phyloP scores from a whole-genome alignment of 1,284 basidiomycete species.

The Ceratobasidium sp. region DNA sequence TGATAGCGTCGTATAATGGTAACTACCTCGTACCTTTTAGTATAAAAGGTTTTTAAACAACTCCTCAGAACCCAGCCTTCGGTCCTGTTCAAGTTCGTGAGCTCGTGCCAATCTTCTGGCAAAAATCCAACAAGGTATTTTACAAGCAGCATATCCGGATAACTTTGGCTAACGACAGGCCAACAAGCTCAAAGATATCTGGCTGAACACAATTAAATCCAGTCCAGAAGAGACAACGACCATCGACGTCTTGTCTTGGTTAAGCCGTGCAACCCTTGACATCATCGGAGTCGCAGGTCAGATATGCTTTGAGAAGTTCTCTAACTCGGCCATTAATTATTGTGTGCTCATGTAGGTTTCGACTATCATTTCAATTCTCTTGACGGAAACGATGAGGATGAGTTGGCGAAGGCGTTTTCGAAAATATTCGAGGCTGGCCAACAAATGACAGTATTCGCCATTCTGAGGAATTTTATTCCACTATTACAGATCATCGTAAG shows the following conservation, averaged over 20 bases:
- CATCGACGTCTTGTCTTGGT: conserved; percentile 58
- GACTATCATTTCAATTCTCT: conserved; percentile 53
- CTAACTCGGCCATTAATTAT: background rate
- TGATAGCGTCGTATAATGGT: conserved; percentile 42
- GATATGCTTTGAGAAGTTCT: background rate
- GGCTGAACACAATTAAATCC: conserved; percentile 35
- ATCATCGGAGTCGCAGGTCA: conserved; percentile 60
- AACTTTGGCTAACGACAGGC: background rate
- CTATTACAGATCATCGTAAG: conserved; percentile 10
- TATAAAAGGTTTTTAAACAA: background rate
- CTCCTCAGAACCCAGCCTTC: conserved; percentile 47
- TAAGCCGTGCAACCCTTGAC: conserved; percentile 59
- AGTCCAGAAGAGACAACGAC: conserved; percentile 24
- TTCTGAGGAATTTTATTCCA: conserved; percentile 3
- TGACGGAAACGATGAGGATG: conserved; percentile 48
- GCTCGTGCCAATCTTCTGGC: conserved; percentile 43
- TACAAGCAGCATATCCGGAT: background rate
- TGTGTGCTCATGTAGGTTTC: conserved; percentile 6
- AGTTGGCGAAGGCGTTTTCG: conserved; percentile 54
- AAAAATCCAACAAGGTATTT: conserved; percentile 44
- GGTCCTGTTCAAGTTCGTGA: conserved; percentile 42
- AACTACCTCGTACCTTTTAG: background rate
- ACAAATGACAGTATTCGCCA: background rate
- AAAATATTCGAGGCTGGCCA: conserved; percentile 49
- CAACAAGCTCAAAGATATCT: conserved; percentile 47